These are phyloP conservation scores for Pseudogymnoascus sp. DNA, from an alignment of 2,329 filamentous ascomycete species.

Conservation along the genomic window DNA sequence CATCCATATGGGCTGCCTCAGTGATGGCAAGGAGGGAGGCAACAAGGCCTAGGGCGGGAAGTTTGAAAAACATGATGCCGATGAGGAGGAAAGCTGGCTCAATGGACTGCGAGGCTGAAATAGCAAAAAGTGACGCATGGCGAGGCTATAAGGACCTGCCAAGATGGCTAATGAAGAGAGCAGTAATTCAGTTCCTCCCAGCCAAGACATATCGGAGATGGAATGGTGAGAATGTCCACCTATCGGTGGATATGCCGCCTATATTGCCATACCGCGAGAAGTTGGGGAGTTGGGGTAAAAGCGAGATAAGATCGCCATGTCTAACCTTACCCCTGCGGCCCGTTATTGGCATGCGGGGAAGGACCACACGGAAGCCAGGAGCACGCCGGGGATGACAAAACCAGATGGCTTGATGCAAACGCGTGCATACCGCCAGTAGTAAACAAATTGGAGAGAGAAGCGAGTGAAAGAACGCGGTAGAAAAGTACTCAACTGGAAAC, in stretches of 20 bases:
- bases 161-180: not conserved
- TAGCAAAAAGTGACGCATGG: constrained; percentile 1
- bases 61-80: constrained; percentile 23
- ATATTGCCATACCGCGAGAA: not conserved
- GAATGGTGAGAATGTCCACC: constrained; percentile 7
- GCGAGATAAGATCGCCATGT: constrained; percentile 3
- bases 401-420: not conserved
- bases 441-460: not conserved
- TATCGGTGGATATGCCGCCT: constrained; percentile 2
- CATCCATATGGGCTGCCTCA: constrained; percentile 29
- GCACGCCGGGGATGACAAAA: not conserved
- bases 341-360: constrained; percentile 5
- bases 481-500: not conserved
- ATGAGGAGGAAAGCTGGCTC: constrained; percentile 4
- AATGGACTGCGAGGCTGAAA: not conserved
- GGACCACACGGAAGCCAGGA: not conserved
- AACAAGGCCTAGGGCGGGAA: constrained; percentile 20
- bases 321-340: not conserved
- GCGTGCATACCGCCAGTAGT: not conserved
- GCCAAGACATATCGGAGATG: not conserved
- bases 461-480: not conserved
- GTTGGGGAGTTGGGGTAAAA: constrained; percentile 3
- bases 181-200: not conserved
- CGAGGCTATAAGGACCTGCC: constrained; percentile 3
- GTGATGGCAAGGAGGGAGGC: constrained; percentile 20